Percentiles rank a stretch among this genome's conserved stretches.
phyloP scores from a whole-genome alignment of 2,329 filamentous ascomycete species.

The Fusarium pininemorale region DNA sequence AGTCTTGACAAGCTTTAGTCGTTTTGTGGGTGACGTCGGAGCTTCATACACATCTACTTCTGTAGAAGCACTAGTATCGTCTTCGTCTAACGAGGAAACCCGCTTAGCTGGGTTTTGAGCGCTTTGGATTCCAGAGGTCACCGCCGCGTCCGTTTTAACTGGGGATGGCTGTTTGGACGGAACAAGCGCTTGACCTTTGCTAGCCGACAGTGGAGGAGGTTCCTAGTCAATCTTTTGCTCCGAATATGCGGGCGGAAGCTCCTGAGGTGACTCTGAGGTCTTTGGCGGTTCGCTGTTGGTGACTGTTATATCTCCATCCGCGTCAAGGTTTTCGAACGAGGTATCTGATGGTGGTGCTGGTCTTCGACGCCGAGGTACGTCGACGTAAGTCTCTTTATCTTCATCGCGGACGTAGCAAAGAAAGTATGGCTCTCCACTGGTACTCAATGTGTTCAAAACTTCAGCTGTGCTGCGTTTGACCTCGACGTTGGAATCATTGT shows the following conservation, averaged over 20 bases:
- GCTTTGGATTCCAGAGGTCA: background rate
- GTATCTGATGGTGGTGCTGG: conserved; percentile 19
- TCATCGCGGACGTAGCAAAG: conserved; percentile 82
- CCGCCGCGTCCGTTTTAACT: too few species aligned
- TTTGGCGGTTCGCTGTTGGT: conserved; percentile 4
- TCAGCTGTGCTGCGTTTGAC: conserved; percentile 71
- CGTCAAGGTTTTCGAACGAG: conserved; percentile 23
- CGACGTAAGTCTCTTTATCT: conserved; percentile 64
- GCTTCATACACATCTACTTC: background rate
- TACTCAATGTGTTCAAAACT: conserved; percentile 74
- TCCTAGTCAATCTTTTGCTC: conserved; percentile 30
- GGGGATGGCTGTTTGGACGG: background rate
- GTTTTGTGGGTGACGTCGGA: background rate
- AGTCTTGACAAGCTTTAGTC: background rate
- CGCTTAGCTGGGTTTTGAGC: background rate
- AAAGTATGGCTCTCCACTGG: conserved; percentile 81
- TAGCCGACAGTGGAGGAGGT: background rate
- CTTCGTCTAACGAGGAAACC: background rate
- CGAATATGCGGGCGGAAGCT: conserved; percentile 28
- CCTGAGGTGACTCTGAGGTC: background rate
- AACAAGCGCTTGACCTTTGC: background rate
- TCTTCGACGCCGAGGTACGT: conserved; percentile 54
- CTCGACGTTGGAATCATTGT: conserved; percentile 88
- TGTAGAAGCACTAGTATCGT: background rate
- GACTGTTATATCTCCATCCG: conserved; percentile 40